phyloP scores from a whole-genome alignment of 2,329 filamentous ascomycete species.

The Gremmenia infestans region DNA sequence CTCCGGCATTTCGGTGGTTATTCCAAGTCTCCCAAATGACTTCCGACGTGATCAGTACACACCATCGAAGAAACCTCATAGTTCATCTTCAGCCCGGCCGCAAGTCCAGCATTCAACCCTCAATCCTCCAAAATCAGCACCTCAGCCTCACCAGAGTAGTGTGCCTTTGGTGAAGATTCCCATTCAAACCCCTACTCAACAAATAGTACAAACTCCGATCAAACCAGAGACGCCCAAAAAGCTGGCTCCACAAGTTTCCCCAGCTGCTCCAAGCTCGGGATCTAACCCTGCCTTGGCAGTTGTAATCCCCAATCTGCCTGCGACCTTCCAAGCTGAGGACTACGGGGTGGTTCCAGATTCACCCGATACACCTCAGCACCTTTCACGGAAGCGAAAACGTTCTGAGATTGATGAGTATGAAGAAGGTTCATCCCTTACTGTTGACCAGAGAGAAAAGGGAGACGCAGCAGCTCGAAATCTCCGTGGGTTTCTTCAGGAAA shows the following conservation, averaged over 20 bases:
- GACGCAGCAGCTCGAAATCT: conserved; percentile 69
- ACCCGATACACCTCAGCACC: conserved; percentile 22
- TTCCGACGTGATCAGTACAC: conserved; percentile 21
- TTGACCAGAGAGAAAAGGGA: conserved; percentile 78
- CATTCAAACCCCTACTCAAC: conserved; percentile 4
- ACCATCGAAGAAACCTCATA: conserved; percentile 31
- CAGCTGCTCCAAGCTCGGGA: conserved; percentile 1
- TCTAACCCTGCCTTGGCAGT: conserved; percentile 20
- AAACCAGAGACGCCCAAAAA: background rate
- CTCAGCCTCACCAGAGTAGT: background rate
- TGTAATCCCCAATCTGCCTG: conserved; percentile 23
- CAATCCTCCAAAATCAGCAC: conserved; percentile 41
- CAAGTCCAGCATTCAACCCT: conserved; percentile 39
- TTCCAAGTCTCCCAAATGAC: conserved; percentile 21
- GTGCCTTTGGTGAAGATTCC: background rate
- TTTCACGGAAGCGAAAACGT: conserved; percentile 44
- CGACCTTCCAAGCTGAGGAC: conserved; percentile 25
- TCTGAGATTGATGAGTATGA: conserved; percentile 47
- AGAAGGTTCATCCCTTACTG: conserved; percentile 53
- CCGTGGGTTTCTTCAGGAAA: conserved; percentile 61
- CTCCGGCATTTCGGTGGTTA: conserved; percentile 23
- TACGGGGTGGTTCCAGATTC: conserved; percentile 26
- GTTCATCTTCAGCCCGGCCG: conserved; percentile 22
- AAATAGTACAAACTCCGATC: conserved; percentile 7
- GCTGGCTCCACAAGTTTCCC: conserved; percentile 1